Percentiles rank a stretch among this genome's conserved stretches.
These are phyloP conservation scores for Parsonsia alboflavescens DNA, from an alignment of 257 asterid species.

Conservation along the genomic window DNA sequence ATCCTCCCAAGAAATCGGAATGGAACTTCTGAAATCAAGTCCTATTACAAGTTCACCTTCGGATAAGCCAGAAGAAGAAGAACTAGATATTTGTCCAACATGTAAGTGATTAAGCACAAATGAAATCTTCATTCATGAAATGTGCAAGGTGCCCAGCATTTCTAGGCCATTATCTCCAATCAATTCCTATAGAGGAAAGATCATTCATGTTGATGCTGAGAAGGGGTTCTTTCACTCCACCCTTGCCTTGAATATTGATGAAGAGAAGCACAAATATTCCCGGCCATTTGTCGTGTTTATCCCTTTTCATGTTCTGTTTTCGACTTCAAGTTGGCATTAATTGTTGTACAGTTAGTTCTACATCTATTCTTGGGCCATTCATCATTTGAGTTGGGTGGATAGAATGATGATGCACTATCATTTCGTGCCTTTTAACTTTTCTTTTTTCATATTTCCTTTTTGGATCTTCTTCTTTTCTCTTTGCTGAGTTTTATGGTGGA, in stretches of 20 bases:
- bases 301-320: constrained; percentile 1
- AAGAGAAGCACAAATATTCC: too few species aligned
- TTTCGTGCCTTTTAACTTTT: not conserved
- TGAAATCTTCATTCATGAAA: not conserved
- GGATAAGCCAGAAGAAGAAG: constrained; percentile 37
- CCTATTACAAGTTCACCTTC: constrained; percentile 17
- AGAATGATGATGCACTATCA: not conserved
- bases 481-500: too few species aligned
- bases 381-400: not conserved
- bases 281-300: too few species aligned
- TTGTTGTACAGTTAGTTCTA: not conserved
- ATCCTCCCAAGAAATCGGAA: constrained; percentile 36
- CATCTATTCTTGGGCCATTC: not conserved
- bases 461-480: too few species aligned
- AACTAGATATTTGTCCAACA: constrained; percentile 68
- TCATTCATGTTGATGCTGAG: constrained; percentile 14
- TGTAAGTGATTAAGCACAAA: constrained; percentile 23
- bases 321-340: not conserved
- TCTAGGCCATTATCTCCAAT: not conserved
- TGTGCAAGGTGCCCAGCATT: not conserved
- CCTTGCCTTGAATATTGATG: too few species aligned
- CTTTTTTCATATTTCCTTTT: not conserved
- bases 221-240: not conserved
- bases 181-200: constrained; percentile 4
- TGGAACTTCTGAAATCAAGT: constrained; percentile 35